These are phyloP conservation scores for Phaeosphaeriaceae sp. DNA, from an alignment of 2,329 filamentous ascomycete species.

Conservation along the genomic window DNA sequence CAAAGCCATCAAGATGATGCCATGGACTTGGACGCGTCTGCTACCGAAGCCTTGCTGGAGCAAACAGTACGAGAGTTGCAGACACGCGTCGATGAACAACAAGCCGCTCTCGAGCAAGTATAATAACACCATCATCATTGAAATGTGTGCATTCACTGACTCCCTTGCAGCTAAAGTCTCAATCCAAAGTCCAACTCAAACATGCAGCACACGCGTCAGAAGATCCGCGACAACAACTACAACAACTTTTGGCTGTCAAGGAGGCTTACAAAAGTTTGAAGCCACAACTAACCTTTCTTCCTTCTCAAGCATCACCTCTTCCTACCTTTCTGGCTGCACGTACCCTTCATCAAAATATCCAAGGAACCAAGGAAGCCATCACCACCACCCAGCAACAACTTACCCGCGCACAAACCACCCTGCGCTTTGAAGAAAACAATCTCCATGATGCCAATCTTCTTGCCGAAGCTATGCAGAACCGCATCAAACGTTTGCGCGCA, in stretches of 20 bases:
- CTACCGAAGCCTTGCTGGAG: conserved; percentile 65
- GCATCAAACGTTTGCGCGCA: conserved; percentile 66
- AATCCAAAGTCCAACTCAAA: conserved; percentile 25
- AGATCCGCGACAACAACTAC: conserved; percentile 43
- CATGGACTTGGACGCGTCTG: conserved; percentile 48
- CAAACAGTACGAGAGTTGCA: conserved; percentile 72
- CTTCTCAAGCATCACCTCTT: conserved; percentile 69
- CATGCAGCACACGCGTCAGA: conserved; percentile 41
- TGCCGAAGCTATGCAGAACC: conserved; percentile 56
- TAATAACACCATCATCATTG: conserved; percentile 1
- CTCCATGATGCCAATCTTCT: conserved; percentile 58
- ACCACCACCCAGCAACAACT: conserved; percentile 51
- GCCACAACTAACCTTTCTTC: conserved; percentile 68
- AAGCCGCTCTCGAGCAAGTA: conserved; percentile 56
- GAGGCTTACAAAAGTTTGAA: conserved; percentile 70
- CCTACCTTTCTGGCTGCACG: conserved; percentile 75
- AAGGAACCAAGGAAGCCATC: conserved; percentile 68
- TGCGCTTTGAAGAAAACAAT: conserved; percentile 55
- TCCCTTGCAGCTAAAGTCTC: conserved; percentile 54
- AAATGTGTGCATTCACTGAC: conserved; percentile 5
- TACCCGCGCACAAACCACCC: conserved; percentile 43
- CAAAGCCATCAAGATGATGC: conserved; percentile 30
- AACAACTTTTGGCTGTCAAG: conserved; percentile 62
- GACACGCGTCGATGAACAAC: conserved; percentile 55
- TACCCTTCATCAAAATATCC: conserved; percentile 67